Evolutionary conservation across 495 filamentous ascomycete species (phyloP), one percentile per base, ranked within the genome.

Genomic region (Talaromyces stipitatus): DNA sequence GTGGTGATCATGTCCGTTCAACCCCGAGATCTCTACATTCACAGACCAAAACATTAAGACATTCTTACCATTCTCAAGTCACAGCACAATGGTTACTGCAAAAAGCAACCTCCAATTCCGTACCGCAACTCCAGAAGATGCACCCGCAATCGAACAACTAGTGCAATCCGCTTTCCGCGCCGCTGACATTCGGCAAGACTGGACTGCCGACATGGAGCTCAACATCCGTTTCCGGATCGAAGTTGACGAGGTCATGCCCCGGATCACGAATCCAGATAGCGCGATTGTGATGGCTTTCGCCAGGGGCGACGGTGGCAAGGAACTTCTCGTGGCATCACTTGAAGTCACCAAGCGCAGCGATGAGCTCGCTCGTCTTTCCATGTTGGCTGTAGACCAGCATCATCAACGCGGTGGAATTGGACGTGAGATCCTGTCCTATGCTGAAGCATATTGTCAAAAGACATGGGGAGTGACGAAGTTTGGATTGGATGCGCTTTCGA

Each of bases 141-240:
- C 61, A 8, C n/a, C 29, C 6, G 46, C 24, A n/a, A 45, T 74
- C 27, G 64, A 66, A 9, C 55, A 57, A 29, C 64, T 78, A 5
- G 68, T 78, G 0, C 64, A 73, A 61, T 68, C 68, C 5, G 73
- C 75, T 11, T 78, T 75, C 58, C 74, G 70, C 41, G 67, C 73
- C 47, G 64, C 69, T 18, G 65, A 72, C 24, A 71, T 56, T 60
- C 58, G 70, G 20, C 26, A 59, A 38, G 69, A 66, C 52, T 78
- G 74, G 75, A 75, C 70, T 1, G 71, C 66, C 8, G 62, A 71
- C 43, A 61, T 68, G 33, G 65, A 70, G 8, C 64, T 78, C 18
- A 55, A 68, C 1, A 45, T 60, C 0, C 62, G 62, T 54, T 71
- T 70, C 16, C 64, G 63, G 38, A 67, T 73, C 28, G 57, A 66